These are phyloP conservation scores for Cucurbitaria berberidis DNA, from an alignment of 2,329 filamentous ascomycete genomes.

Conservation along the genomic window DNA sequence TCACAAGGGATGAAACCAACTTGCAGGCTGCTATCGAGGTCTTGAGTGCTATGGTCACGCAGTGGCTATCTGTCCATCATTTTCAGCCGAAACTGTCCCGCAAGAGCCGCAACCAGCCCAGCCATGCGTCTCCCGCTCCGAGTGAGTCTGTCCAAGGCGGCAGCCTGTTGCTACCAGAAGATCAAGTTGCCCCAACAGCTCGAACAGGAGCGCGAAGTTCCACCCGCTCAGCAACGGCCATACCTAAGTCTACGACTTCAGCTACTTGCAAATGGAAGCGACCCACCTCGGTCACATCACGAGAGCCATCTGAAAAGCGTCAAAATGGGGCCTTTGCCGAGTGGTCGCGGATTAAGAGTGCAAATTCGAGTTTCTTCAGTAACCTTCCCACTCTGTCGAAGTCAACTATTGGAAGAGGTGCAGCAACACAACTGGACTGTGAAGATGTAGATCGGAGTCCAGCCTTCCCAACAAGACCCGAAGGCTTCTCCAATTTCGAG, in stretches of 20 bases:
- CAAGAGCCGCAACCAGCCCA: slow-evolving; percentile 7
- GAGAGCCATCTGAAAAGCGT: slow-evolving; percentile 1
- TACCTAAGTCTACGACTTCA: not conserved
- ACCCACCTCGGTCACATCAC: not conserved
- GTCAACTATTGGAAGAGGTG: not conserved
- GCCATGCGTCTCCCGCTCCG: slow-evolving; percentile 2
- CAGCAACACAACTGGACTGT: no score
- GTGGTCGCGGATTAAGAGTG: slow-evolving; percentile 55
- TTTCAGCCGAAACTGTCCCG: slow-evolving; percentile 62
- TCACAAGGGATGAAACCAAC: slow-evolving; percentile 33
- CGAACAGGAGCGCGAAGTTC: not conserved
- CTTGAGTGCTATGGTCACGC: slow-evolving; percentile 69
- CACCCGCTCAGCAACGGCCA: not conserved
- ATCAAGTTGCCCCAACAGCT: not conserved
- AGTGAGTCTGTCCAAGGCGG: not conserved
- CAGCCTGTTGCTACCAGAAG: not conserved
- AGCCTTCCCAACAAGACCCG: not conserved
- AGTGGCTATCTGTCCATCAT: slow-evolving; percentile 77
- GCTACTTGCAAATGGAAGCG: slow-evolving; percentile 31
- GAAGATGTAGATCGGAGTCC: not conserved
- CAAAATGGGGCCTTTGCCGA: slow-evolving; percentile 35
- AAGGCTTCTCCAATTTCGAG: slow-evolving; percentile 13
- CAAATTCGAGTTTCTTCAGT: slow-evolving; percentile 43
- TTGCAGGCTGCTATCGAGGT: slow-evolving; percentile 68
- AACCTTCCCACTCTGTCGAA: slow-evolving; percentile 20